phyloP scores from a whole-genome alignment of 2,329 filamentous ascomycete species.

The Neopestalotiopsis clavispora region DNA sequence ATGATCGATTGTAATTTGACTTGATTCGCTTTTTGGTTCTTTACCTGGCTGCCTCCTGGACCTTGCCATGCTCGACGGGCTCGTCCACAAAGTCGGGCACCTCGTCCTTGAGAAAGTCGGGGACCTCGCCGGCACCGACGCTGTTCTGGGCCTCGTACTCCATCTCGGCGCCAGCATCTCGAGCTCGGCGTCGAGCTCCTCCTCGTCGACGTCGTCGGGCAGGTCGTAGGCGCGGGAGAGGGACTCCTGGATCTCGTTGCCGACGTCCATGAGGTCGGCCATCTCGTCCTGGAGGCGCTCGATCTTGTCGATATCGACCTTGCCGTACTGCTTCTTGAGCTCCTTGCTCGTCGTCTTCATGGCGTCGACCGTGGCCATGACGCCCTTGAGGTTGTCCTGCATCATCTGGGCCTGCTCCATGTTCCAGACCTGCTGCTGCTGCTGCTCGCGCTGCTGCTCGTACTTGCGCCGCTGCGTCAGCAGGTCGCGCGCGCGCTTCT shows the following conservation, averaged over 20 bases:
- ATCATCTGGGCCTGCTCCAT: slow-evolving; percentile 99
- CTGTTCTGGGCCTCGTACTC: slow-evolving; percentile 75
- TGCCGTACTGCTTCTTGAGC: slow-evolving; percentile 91
- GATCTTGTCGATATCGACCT: slow-evolving; percentile 97
- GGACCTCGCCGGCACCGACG: slow-evolving; percentile 62
- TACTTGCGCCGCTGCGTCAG: slow-evolving; percentile 88
- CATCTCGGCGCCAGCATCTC: slow-evolving; percentile 95
- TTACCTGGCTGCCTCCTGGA: slow-evolving; percentile 77
- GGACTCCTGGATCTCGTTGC: slow-evolving; percentile 97
- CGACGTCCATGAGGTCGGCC: slow-evolving; percentile 96
- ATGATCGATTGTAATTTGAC: too few species aligned
- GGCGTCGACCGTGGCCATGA: slow-evolving; percentile 96
- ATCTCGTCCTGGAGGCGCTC: slow-evolving; percentile 98
- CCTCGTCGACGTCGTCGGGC: slow-evolving; percentile 96
- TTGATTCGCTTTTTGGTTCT: neutral
- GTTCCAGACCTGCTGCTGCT: slow-evolving; percentile 95
- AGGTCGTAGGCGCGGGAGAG: slow-evolving; percentile 91
- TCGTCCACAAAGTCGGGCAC: slow-evolving; percentile 93
- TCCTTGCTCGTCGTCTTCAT: slow-evolving; percentile 97
- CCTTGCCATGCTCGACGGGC: slow-evolving; percentile 75
- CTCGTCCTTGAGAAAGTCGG: slow-evolving; percentile 89
- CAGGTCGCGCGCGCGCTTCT: slow-evolving; percentile 65
- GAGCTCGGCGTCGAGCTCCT: slow-evolving; percentile 92
- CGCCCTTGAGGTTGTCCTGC: slow-evolving; percentile 98
- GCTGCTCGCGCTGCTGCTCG: slow-evolving; percentile 91